Percentiles rank a stretch among this genome's conserved stretches.
phyloP scores from a whole-genome alignment of 257 asterid species.

The Scutellaria minor region DNA sequence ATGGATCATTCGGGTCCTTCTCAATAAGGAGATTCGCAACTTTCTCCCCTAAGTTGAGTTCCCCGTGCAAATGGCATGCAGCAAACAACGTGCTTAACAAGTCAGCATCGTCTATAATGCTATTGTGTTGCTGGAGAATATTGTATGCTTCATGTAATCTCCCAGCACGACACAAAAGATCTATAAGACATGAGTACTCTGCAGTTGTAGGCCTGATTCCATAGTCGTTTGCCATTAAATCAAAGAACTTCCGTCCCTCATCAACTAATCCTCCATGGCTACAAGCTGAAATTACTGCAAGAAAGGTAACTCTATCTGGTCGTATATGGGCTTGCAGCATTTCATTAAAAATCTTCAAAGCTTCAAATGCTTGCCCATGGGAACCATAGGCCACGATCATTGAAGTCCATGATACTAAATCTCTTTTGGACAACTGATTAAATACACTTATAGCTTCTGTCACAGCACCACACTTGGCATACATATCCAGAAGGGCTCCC shows the following conservation, averaged over 20 bases:
- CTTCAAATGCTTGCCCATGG: constrained; percentile 70
- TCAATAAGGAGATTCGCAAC: constrained; percentile 58
- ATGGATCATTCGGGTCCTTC: constrained; percentile 53
- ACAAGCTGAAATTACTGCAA: constrained; percentile 82
- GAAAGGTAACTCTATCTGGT: constrained; percentile 78
- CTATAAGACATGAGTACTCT: constrained; percentile 74
- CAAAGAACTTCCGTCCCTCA: constrained; percentile 59
- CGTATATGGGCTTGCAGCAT: constrained; percentile 56
- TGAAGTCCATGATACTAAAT: constrained; percentile 81
- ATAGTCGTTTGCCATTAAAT: constrained; percentile 49
- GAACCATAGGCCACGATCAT: constrained; percentile 82
- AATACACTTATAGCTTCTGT: constrained; percentile 63
- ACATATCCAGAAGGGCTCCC: constrained; percentile 88
- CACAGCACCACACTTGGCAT: constrained; percentile 83
- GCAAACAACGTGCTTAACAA: constrained; percentile 72
- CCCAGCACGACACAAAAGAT: constrained; percentile 78
- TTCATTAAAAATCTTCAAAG: constrained; percentile 56
- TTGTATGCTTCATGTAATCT: constrained; percentile 65
- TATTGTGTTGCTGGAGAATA: constrained; percentile 51
- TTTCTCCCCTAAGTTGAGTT: constrained; percentile 61
- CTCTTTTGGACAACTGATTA: constrained; percentile 53
- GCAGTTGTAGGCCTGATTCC: constrained; percentile 62
- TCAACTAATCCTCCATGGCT: constrained; percentile 80
- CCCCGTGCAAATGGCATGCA: constrained; percentile 64
- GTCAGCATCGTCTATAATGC: constrained; percentile 49